phyloP scores from a whole-genome alignment of 192 early-diverging fungal genomes.

The Glomus cerebriforme region DNA sequence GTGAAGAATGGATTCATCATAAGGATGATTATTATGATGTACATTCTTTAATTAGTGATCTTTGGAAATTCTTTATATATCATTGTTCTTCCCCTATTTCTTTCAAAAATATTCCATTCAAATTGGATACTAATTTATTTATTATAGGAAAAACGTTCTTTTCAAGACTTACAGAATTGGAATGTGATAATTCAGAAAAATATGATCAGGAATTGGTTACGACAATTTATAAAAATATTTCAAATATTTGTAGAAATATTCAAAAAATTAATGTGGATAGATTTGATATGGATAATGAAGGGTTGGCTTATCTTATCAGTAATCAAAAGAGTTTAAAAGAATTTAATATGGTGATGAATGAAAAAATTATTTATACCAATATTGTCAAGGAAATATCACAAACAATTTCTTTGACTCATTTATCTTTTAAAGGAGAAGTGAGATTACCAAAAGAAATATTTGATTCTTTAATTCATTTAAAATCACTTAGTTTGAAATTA shows the following conservation, averaged over 20 bases:
- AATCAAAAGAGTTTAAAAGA: background rate
- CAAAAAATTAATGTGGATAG: background rate
- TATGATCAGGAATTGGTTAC: background rate
- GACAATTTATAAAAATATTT: background rate
- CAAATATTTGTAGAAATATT: background rate
- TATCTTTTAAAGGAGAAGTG: background rate
- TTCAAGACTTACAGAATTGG: background rate
- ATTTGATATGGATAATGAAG: background rate
- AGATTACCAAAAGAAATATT: background rate
- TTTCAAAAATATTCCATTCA: background rate
- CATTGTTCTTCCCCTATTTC: background rate
- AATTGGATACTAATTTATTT: background rate
- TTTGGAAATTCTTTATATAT: background rate
- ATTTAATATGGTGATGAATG: background rate
- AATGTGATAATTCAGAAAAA: background rate
- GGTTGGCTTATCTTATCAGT: background rate
- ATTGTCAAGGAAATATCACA: background rate
- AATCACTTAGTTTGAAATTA: background rate
- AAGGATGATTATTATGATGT: background rate
- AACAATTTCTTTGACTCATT: background rate
- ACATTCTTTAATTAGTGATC: background rate
- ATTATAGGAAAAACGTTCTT: background rate
- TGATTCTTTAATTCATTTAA: background rate
- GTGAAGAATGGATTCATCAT: background rate
- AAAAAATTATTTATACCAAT: background rate